phyloP scores from a whole-genome alignment of 179 eudicot genomes.

The Amaranthus tricolor region DNA sequence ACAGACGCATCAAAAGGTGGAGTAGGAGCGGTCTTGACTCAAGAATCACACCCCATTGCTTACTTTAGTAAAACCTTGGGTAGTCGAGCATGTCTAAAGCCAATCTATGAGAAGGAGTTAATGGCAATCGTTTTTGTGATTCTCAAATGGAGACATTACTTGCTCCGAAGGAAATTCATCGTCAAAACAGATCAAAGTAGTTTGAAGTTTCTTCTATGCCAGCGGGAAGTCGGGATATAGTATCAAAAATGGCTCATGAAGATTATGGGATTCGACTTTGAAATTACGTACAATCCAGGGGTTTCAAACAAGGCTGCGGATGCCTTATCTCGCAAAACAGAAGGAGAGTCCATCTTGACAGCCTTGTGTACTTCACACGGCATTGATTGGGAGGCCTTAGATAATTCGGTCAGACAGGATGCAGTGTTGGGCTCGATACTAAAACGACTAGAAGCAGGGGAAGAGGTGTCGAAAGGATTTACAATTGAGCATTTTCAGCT shows the following conservation, averaged over 20 bases:
- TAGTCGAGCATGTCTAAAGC: neutral
- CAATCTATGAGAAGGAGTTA: constrained; percentile 9
- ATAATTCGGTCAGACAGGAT: neutral
- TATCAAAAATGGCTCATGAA: neutral
- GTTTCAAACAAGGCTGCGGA: neutral
- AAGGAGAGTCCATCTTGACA: neutral
- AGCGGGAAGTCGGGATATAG: neutral
- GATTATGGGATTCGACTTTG: neutral
- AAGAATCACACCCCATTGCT: neutral
- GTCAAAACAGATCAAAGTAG: constrained; percentile 16
- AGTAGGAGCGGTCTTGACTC: neutral
- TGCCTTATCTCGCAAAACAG: neutral
- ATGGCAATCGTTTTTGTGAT: constrained; percentile 4
- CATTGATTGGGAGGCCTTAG: neutral
- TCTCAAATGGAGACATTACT: constrained; percentile 15
- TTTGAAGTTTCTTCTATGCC: neutral
- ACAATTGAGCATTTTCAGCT: neutral
- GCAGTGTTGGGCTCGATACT: too few relatives aligned
- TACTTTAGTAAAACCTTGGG: neutral
- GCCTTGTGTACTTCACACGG: neutral
- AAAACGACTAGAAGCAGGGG: neutral
- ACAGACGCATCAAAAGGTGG: neutral
- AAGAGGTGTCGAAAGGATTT: neutral
- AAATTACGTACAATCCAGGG: constrained; percentile 9
- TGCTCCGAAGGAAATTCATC: neutral